phyloP scores from a whole-genome alignment of 306 rosid genomes.

The Glycine tomentella region DNA sequence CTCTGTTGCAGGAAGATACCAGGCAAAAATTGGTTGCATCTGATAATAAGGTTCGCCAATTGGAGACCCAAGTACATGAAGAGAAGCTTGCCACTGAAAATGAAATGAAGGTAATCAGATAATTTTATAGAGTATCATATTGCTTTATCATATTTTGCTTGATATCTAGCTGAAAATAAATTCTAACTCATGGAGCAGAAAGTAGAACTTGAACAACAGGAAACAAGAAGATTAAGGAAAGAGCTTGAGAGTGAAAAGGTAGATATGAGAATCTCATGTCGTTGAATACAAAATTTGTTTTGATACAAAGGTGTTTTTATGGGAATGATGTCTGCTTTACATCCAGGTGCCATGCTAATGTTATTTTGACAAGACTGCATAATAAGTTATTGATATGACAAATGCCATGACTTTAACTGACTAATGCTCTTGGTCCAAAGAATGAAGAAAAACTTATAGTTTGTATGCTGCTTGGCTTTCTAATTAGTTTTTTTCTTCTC shows the following conservation, averaged over 20 bases:
- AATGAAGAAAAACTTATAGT: slow-evolving; percentile 26
- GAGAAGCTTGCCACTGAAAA: slow-evolving; percentile 70
- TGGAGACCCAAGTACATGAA: slow-evolving; percentile 76
- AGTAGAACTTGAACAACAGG: slow-evolving; percentile 79
- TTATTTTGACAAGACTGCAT: slow-evolving; percentile 32
- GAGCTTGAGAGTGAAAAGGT: slow-evolving; percentile 97
- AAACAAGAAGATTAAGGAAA: slow-evolving; percentile 62
- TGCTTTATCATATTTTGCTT: slow-evolving; percentile 39
- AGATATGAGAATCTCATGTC: slow-evolving; percentile 49
- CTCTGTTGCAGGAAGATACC: slow-evolving; percentile 77
- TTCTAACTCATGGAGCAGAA: slow-evolving; percentile 67
- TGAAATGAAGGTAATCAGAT: slow-evolving; percentile 64
- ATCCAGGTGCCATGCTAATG: slow-evolving; percentile 32
- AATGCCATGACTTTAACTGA: slow-evolving; percentile 5
- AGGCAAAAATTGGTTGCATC: slow-evolving; percentile 83
- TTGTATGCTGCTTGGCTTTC: slow-evolving; percentile 28
- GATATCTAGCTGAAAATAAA: slow-evolving; percentile 39
- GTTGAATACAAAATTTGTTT: slow-evolving; percentile 20
- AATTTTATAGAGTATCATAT: slow-evolving; percentile 7
- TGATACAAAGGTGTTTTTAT: slow-evolving; percentile 1
- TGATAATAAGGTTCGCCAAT: slow-evolving; percentile 86
- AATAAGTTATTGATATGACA: slow-evolving; percentile 21
- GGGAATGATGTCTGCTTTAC: slow-evolving; percentile 6
- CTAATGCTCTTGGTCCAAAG: slow-evolving; percentile 31
- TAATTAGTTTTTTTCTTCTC: background rate